Evolutionary conservation across 805 yeast species (phyloP), one percentile per base, ranked within the genome.

Genomic region (Schizosaccharomyces japonicus): DNA sequence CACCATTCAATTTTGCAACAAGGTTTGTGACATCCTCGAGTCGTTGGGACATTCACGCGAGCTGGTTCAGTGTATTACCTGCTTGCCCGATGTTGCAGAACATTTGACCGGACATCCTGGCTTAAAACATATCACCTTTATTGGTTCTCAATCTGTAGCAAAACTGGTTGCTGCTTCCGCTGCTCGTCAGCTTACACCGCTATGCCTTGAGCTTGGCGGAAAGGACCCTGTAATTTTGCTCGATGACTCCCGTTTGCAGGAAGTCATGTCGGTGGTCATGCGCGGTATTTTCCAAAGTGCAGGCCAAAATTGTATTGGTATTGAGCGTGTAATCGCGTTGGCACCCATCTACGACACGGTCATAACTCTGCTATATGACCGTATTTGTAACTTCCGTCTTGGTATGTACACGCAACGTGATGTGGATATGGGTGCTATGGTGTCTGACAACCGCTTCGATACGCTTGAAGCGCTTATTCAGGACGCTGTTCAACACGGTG

Each of bases 231-330:
- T 83, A 19, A 69, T 90, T 47, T 83, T 85, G 3, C 69, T 90
- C 53, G 95, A 87, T 56, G 90, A 82, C 54, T 49, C 48, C 30
- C 15, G 32, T 15, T 17, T 30, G 21, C 45, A 50, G 26, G 77
- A 71, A 34, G 66, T 72, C n/a, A 76, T 94, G 0, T 81, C 94
- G 13, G 75, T 84, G 25, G 70, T 90, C 34, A 71, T 90, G 78
- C 71, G 99, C 57, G 99, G 98, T 31, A 78, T 94, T 0, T 90
- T 87, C 66, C 99, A 90, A 64, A 80, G 94, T 48, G 80, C 94
- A 0, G 99, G 99, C 10, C 99, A 90, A 63, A 90, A 90, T 60
- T 90, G 99, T 65, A 90, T 90, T 57, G 96, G 99, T 33, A 80
- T 90, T 48, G 99, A 90, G 64, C 70, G 98, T 50, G 92, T 90